Evolutionary conservation across 345 rosid species (phyloP).

Genomic region (Microthlaspi erraticum): DNA sequence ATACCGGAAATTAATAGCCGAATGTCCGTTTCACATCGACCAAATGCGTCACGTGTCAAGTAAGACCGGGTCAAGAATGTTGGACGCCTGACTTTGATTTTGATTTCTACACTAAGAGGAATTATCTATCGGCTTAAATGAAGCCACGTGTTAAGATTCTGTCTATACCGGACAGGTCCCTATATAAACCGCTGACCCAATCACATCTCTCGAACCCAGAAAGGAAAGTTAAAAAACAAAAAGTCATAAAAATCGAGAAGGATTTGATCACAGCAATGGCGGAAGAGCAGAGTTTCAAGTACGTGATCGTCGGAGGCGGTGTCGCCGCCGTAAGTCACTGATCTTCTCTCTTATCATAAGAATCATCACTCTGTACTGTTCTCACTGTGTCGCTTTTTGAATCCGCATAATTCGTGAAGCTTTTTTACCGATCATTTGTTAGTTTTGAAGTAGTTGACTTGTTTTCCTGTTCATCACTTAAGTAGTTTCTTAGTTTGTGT

Average conservation of each 20-base stretch:
- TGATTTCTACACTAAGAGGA: background rate
- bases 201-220: slow-evolving; percentile 18
- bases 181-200: slow-evolving; percentile 29
- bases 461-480: background rate
- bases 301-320: slow-evolving; percentile 50
- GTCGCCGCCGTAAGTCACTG: slow-evolving; percentile 46
- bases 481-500: background rate
- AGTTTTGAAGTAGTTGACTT: background rate
- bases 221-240: background rate
- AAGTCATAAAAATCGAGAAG: background rate
- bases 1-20: slow-evolving; percentile 12
- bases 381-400: slow-evolving; percentile 18
- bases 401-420: background rate
- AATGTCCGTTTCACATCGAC: slow-evolving; percentile 29
- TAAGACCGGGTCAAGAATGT: slow-evolving; percentile 34
- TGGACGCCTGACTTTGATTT: slow-evolving; percentile 10
- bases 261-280: slow-evolving; percentile 37
- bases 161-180: background rate
- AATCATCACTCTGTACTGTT: slow-evolving; percentile 22
- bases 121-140: background rate
- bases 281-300: slow-evolving; percentile 48
- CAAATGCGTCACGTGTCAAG: background rate
- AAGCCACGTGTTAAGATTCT: slow-evolving; percentile 28
- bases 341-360: slow-evolving; percentile 18
- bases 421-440: too few species aligned